These are phyloP conservation scores for Phytopythium mirpurense DNA, from an alignment of 352 stramenopile genomes.

Conservation along the genomic window DNA sequence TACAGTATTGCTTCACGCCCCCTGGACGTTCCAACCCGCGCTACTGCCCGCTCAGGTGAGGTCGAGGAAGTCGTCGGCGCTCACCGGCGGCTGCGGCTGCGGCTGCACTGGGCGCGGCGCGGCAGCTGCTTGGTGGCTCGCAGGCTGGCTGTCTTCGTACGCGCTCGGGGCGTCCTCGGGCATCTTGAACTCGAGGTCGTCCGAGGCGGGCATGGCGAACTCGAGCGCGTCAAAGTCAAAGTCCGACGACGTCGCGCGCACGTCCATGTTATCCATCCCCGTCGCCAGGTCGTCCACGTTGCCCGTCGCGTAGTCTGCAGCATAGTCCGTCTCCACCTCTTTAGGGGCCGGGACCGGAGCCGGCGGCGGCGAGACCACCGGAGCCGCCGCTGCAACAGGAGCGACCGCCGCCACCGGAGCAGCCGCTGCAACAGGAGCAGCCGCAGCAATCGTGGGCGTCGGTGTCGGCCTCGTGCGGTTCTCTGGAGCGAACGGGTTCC, in stretches of 20 bases:
- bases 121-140: constrained; percentile 12
- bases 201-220: constrained; percentile 45
- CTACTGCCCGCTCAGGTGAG: constrained; percentile 67
- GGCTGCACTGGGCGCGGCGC: constrained; percentile 15
- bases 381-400: neutral
- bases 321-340: constrained; percentile 6
- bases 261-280: neutral
- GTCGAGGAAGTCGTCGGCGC: constrained; percentile 65
- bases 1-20: neutral
- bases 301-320: neutral
- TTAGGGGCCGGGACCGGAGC: neutral
- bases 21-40: too few relatives aligned
- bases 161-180: constrained; percentile 11
- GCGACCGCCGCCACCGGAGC: neutral
- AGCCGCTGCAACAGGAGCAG: constrained; percentile 6
- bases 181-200: constrained; percentile 32
- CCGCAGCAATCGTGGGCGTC: neutral
- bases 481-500: constrained; percentile 8
- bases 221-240: constrained; percentile 67
- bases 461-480: constrained; percentile 2
- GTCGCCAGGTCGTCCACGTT: neutral
- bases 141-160: constrained; percentile 5
- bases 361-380: neutral
- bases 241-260: constrained; percentile 23
- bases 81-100: constrained; percentile 14